These are phyloP conservation scores for Calonectria ilicicola DNA, from an alignment of 2,329 filamentous ascomycete genomes.

Conservation along the genomic window DNA sequence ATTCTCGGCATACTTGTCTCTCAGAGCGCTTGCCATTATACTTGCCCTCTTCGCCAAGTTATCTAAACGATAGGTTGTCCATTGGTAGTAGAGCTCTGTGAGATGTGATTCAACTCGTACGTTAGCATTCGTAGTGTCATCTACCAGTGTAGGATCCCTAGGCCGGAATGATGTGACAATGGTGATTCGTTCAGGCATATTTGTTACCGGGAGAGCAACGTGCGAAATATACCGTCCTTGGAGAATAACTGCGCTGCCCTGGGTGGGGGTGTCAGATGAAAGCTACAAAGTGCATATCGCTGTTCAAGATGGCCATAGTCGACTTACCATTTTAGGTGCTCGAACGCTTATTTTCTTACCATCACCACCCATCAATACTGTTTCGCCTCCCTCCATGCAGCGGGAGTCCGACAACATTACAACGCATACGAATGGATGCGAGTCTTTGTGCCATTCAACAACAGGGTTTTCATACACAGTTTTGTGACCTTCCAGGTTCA, in stretches of 20 bases:
- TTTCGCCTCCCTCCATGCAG: slow-evolving; percentile 58
- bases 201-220: slow-evolving; percentile 54
- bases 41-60: slow-evolving; percentile 35
- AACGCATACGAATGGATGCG: slow-evolving; percentile 64
- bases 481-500: slow-evolving; percentile 27
- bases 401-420: slow-evolving; percentile 62
- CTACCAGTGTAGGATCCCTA: slow-evolving; percentile 50
- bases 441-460: slow-evolving; percentile 61
- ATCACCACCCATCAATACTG: slow-evolving; percentile 40
- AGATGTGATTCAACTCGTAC: slow-evolving; percentile 41
- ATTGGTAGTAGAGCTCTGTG: slow-evolving; percentile 46
- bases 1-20: slow-evolving; percentile 39
- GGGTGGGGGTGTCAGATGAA: neutral
- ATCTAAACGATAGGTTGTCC: slow-evolving; percentile 44
- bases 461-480: slow-evolving; percentile 30
- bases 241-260: slow-evolving; percentile 56
- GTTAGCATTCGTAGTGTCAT: slow-evolving; percentile 53
- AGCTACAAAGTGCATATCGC: neutral
- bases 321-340: slow-evolving; percentile 38
- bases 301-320: neutral
- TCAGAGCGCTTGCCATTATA: slow-evolving; percentile 30
- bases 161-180: slow-evolving; percentile 60
- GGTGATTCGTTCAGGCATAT: slow-evolving; percentile 57
- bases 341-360: slow-evolving; percentile 41
- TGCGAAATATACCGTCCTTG: slow-evolving; percentile 61